Evolutionary conservation across 192 early-diverging fungal species (phyloP).

Genomic region (Coemansia sp.): DNA sequence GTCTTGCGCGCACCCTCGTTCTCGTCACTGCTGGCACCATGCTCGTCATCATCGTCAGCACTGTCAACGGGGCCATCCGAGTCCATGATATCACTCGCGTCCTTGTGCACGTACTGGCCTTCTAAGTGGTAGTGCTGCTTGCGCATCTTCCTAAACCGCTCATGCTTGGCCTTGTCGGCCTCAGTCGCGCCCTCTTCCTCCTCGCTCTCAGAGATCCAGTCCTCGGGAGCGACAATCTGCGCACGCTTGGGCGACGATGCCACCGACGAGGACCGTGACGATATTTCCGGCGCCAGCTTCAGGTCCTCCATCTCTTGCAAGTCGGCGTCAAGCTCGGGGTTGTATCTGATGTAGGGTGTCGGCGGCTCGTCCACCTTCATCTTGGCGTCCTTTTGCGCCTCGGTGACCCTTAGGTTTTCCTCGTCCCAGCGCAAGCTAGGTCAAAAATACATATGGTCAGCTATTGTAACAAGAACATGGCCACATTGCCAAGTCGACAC

Average conservation of each 20-base stretch:
- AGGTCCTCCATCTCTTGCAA: constrained; percentile 46
- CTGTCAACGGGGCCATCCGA: constrained; percentile 56
- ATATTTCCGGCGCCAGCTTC: constrained; percentile 28
- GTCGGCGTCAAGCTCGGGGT: constrained; percentile 73
- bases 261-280: constrained; percentile 45
- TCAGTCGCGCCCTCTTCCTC: constrained; percentile 31
- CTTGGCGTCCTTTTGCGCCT: constrained; percentile 82
- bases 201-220: constrained; percentile 46
- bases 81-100: constrained; percentile 53
- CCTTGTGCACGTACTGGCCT: constrained; percentile 49
- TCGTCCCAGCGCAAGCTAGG: constrained; percentile 90
- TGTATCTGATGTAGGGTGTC: constrained; percentile 92
- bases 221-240: constrained; percentile 34
- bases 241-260: constrained; percentile 57
- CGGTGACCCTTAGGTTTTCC: constrained; percentile 84
- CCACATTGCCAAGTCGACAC: no score
- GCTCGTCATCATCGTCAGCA: constrained; percentile 32
- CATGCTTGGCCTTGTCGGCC: constrained; percentile 58
- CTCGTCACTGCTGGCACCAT: constrained; percentile 13
- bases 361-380: constrained; percentile 98
- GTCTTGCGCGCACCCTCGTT: neutral
- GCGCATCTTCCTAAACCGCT: constrained; percentile 73
- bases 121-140: constrained; percentile 77
- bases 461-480: no score
- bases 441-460: neutral